Percentiles rank a stretch among this genome's conserved stretches.
These are phyloP conservation scores for Mariannaea elegans DNA, from an alignment of 2,329 filamentous ascomycete species.

Conservation along the genomic window DNA sequence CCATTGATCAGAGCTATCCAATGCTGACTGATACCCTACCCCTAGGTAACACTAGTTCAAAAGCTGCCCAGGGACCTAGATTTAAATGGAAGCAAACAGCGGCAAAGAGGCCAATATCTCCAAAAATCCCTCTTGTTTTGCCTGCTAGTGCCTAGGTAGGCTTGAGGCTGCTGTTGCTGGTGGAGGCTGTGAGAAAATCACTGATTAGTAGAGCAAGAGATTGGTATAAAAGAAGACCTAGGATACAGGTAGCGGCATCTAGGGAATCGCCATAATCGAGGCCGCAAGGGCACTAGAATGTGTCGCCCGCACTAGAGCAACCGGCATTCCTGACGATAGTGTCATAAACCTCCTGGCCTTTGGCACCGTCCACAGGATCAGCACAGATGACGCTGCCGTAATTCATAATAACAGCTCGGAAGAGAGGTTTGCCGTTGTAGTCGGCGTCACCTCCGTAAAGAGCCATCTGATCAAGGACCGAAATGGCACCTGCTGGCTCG, in stretches of 20 bases:
- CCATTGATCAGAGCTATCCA: too few relatives aligned
- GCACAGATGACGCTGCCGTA: slow-evolving; percentile 71
- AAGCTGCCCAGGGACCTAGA: too few relatives aligned
- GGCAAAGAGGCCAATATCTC: too few relatives aligned
- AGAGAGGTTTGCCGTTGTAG: slow-evolving; percentile 79
- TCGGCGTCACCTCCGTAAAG: slow-evolving; percentile 76
- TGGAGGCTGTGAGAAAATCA: too few relatives aligned
- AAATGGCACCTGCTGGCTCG: slow-evolving; percentile 76
- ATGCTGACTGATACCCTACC: too few relatives aligned
- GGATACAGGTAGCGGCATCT: slow-evolving; percentile 74
- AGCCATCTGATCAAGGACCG: slow-evolving; percentile 79
- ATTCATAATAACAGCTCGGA: slow-evolving; percentile 82
- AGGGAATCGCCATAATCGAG: slow-evolving; percentile 69
- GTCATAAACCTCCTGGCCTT: slow-evolving; percentile 73
- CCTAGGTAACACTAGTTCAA: too few relatives aligned
- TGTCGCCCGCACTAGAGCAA: slow-evolving; percentile 65
- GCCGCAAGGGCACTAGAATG: slow-evolving; percentile 71
- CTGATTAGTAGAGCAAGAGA: slow-evolving; percentile 76
- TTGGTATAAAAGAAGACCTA: slow-evolving; percentile 71
- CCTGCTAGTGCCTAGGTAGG: too few relatives aligned
- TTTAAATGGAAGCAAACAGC: too few relatives aligned
- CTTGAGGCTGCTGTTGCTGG: too few relatives aligned
- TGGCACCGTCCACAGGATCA: slow-evolving; percentile 69
- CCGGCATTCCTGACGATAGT: slow-evolving; percentile 67
- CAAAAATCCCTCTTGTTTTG: too few relatives aligned